Conservation (phyloP, 2,329 filamentous ascomycete species). For the Balansia obtecta region DNA sequence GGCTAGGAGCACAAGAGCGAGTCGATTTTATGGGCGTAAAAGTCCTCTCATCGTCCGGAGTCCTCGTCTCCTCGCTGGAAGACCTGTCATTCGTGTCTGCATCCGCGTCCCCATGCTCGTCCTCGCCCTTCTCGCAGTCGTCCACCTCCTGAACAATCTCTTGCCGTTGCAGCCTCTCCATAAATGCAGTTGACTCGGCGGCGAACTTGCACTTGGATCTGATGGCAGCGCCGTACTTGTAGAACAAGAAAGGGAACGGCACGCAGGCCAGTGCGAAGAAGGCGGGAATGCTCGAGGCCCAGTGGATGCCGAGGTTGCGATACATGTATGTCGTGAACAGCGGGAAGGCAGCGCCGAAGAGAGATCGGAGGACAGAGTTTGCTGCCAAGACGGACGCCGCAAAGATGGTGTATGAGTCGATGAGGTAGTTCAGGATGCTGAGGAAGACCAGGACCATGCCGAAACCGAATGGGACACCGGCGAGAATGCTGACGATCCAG, state of each 20-base stretch:
- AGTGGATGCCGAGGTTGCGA: conserved; percentile 25
- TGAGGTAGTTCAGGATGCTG: conserved; percentile 47
- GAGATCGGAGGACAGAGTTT: conserved; percentile 23
- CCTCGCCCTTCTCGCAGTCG: neutral
- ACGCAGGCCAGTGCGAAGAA: conserved; percentile 25
- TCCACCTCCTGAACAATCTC: neutral
- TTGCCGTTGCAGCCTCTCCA: conserved; percentile 5
- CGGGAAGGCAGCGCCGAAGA: conserved; percentile 26
- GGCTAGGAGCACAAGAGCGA: neutral
- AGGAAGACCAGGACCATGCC: conserved; percentile 30
- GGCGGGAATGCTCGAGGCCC: conserved; percentile 28
- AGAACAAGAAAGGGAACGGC: conserved; percentile 26
- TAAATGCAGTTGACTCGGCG: conserved; percentile 4
- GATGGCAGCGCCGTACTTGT: conserved; percentile 23
- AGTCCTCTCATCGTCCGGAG: neutral
- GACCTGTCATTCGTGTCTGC: neutral
- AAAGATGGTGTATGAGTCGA: conserved; percentile 35
- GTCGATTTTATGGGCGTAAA: neutral
- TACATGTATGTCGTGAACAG: conserved; percentile 27
- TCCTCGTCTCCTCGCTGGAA: neutral
- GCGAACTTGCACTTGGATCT: conserved; percentile 11
- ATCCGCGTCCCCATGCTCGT: neutral
- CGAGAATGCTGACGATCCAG: conserved; percentile 17
- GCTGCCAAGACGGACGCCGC: conserved; percentile 29
- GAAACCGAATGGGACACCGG: conserved; percentile 32